These are phyloP conservation scores for Sequoiadendron giganteum DNA, from an alignment of 75 land plant genomes.

Conservation along the genomic window DNA sequence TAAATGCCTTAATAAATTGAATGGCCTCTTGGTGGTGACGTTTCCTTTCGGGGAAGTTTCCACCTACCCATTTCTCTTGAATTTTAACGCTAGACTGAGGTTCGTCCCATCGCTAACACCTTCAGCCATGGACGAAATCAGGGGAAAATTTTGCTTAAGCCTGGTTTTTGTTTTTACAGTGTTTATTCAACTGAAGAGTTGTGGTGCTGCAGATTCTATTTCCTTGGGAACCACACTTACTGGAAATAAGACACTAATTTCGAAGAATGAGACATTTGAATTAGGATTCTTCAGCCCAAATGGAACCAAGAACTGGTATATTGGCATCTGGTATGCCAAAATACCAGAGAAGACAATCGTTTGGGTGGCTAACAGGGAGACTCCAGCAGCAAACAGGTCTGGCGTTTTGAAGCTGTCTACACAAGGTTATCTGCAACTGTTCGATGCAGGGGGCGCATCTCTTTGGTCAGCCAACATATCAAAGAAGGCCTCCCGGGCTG, in stretches of 20 bases:
- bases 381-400: neutral
- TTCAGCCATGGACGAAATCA: neutral
- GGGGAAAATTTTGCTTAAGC: neutral
- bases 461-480: neutral
- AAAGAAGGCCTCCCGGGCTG: neutral
- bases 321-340: neutral
- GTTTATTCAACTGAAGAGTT: neutral
- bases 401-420: neutral
- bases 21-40: too few species aligned
- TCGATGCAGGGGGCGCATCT: neutral
- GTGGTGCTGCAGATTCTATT: neutral
- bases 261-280: neutral
- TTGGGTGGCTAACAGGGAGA: slow-evolving; percentile 2
- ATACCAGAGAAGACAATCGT: neutral
- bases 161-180: neutral
- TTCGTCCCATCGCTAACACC: neutral
- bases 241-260: neutral
- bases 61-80: too few species aligned
- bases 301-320: neutral
- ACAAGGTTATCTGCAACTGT: neutral
- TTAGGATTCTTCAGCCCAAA: neutral
- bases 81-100: neutral
- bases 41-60: too few species aligned
- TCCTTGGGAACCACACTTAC: neutral
- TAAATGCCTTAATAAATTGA: too few species aligned